Evolutionary conservation across 768 basidiomycete species (phyloP), one percentile per base, ranked within the genome.

Genomic region (Suillus luteus): DNA sequence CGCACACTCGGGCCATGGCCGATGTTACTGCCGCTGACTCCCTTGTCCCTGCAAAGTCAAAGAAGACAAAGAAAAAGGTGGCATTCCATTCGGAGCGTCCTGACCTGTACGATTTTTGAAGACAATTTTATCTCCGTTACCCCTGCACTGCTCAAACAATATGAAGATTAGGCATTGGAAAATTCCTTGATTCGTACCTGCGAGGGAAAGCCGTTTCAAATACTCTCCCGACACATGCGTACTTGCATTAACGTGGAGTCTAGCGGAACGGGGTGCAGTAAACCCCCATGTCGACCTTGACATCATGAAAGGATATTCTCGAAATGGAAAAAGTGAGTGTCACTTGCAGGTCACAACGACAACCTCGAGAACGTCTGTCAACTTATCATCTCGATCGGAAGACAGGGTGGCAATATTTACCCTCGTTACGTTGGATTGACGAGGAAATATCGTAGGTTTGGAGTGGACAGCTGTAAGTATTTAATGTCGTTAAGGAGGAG

Each of bases 71-170:
- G 77, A 92, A 92, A 78, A 83, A 80, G 62, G 91, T 92, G 1
- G 87, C 82, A 2, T 92, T 93, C 73, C 81, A 79, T 60, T 84
- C 85, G 62, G 88, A 90, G 69, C 78, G 80, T 64, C 86, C 85
- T 37, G 91, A 91, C 66, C 67, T 92, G 75, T 92, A 91, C 71
- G 91, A 90, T 70, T 91, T 91, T 73, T 91, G 76, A 83, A 41
- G 31, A 44, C 22, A 37, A 37, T 27, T 31, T 12, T 58, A 41
- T 58, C 40, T 12, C 40, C 57, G 24, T 58, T 41, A 24, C 10
- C 40, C 38, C 24, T 58, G 38, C 57, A 11, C 37, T 15, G 24
- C 17, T 54, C 9, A 17, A 31, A 10, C 17, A 19, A 31, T 27
- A 52, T 52, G 31, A 54, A 19, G 52, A 54, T 19, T 54, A 33